Conservation (phyloP, 306 rosid species). For the Arachis stenosperma region DNA sequence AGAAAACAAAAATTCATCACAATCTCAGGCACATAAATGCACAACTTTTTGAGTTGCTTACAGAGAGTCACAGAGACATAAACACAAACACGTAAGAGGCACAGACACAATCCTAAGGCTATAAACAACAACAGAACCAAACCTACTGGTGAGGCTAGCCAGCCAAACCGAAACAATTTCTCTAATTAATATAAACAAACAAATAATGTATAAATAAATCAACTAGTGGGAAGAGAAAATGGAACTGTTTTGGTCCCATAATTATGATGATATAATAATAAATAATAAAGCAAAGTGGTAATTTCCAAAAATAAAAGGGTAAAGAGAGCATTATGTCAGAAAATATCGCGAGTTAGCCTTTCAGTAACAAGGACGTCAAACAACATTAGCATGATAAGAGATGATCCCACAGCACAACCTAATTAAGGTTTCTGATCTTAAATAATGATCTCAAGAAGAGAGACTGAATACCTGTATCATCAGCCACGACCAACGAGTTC, state of each 20-base stretch:
- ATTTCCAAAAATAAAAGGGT: constrained; percentile 21
- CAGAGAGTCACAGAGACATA: background rate
- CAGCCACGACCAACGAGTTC: constrained; percentile 46
- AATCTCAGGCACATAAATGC: constrained; percentile 26
- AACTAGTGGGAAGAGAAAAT: background rate
- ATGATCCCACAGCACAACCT: constrained; percentile 17
- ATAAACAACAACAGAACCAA: constrained; percentile 31
- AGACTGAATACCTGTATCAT: constrained; percentile 55
- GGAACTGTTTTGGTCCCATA: background rate
- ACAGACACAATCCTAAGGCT: constrained; percentile 24
- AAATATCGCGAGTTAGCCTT: constrained; percentile 30
- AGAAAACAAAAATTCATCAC: constrained; percentile 6
- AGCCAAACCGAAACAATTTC: constrained; percentile 33
- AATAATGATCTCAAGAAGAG: constrained; percentile 23
- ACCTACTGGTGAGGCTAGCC: background rate
- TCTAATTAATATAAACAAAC: background rate
- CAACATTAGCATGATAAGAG: constrained; percentile 18
- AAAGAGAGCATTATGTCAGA: constrained; percentile 37
- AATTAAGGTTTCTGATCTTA: constrained; percentile 13
- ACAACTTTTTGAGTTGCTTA: constrained; percentile 23
- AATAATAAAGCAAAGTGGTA: constrained; percentile 35
- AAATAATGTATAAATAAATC: background rate
- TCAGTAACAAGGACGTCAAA: constrained; percentile 27
- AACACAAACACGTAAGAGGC: background rate
- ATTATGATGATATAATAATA: constrained; percentile 36